Evolutionary conservation across 306 rosid genomes (phyloP), one percentile per base, ranked within the genome.

Genomic region (Canavalia ensiformis): DNA sequence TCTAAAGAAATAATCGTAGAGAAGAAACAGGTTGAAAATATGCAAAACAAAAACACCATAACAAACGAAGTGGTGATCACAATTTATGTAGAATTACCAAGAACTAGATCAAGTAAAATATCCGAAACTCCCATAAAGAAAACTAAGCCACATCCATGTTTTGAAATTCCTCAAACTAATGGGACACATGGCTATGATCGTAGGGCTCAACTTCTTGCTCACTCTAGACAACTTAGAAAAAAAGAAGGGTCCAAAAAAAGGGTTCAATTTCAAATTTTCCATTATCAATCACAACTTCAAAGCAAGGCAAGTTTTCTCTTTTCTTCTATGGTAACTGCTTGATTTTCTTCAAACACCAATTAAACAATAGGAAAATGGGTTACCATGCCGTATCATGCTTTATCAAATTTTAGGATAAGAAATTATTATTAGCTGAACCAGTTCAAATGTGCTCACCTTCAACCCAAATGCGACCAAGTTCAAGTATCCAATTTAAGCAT

Each of bases 201-300:
- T 42, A 88, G 90, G 59, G 95, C 94, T 74, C 90, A 81, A 13
- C 94, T 92, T 68, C 89, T 92, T 34, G 89, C 90, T 28, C 88
- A 88, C 49, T 58, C 92, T 2, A 84, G 83, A 75, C 75, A 87
- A 29, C 94, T 93, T 2, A 79, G 96, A 77, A 4, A 67, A 67
- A 87, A 81, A 50, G 34, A 18, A 4, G 47, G 56, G 54, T 45
- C 86, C 6, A 71, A 46, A 8, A 2, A 39, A 39, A 63, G 44
- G 5, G 44, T 6, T 44, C 25, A 65, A n/a, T 0, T 35, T 68
- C 83, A 75, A 59, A 75, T 76, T 12, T 85, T 81, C 37, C 49
- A 29, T 33, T 82, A 35, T 31, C 45, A 41, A 29, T 71, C 88
- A 46, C 76, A 41, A 56, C 83, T 86, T 8, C 80, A 30, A 79